Evolutionary conservation across 1,284 basidiomycete genomes (phyloP).

Genomic region (Mycena citricolor): DNA sequence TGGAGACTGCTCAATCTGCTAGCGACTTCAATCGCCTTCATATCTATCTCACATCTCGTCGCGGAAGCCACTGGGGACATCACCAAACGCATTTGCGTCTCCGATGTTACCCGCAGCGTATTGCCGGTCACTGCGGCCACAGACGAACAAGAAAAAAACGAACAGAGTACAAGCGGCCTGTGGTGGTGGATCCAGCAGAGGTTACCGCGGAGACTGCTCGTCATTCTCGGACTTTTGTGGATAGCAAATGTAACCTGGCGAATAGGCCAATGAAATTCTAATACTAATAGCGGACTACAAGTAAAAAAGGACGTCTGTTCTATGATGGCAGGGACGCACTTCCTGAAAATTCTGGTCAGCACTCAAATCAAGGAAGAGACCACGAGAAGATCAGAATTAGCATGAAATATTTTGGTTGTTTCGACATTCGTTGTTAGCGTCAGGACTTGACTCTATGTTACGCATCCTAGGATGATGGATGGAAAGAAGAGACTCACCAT

Average conservation of each 20-base stretch:
- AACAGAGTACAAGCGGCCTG: too few species aligned
- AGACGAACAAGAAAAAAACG: too few species aligned
- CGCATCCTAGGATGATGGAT: conserved; percentile 36
- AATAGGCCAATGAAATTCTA: too few species aligned
- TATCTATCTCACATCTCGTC: conserved; percentile 77
- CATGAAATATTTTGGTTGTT: conserved; percentile 50
- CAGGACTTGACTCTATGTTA: conserved; percentile 85
- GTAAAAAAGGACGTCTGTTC: too few species aligned
- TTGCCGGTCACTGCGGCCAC: too few species aligned
- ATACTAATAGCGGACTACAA: too few species aligned
- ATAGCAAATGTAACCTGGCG: too few species aligned
- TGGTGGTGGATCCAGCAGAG: too few species aligned
- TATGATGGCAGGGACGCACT: too few species aligned
- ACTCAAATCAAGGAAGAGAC: conserved; percentile 7
- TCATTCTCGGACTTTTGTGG: too few species aligned
- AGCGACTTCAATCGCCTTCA: conserved; percentile 72
- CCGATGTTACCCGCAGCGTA: too few species aligned
- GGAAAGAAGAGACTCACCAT: conserved; percentile 39
- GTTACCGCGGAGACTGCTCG: too few species aligned
- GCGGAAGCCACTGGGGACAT: conserved; percentile 74
- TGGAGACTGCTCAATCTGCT: conserved; percentile 78
- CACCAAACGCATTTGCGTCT: conserved; percentile 73
- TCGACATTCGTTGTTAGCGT: conserved; percentile 55
- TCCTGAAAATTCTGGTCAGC: conserved; percentile 15
- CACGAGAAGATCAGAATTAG: conserved; percentile 75